Percentiles rank a stretch among this genome's conserved stretches.
Evolutionary conservation across 164 flowering plant species (phyloP).

Genomic region (Aristolochia contorta): DNA sequence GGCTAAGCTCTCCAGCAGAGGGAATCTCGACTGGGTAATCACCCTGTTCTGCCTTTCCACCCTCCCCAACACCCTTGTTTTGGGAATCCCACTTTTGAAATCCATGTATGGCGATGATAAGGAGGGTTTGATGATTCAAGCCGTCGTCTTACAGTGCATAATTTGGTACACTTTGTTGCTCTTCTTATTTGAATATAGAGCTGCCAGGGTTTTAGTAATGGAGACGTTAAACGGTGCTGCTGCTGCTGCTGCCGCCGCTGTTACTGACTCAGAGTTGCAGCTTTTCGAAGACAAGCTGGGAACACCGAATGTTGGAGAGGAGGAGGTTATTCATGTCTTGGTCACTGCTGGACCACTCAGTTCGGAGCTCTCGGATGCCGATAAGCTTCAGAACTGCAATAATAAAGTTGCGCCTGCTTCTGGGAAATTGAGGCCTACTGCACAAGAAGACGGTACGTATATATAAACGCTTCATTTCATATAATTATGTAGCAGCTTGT

Average conservation of each 20-base stretch:
- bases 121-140: conserved; percentile 25
- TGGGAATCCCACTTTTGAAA: conserved; percentile 33
- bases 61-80: conserved; percentile 34
- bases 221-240: conserved; percentile 5
- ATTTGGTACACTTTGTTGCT: conserved; percentile 30
- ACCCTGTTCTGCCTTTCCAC: conserved; percentile 32
- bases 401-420: conserved; percentile 18
- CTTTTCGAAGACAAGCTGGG: background rate
- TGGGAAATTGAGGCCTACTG: conserved; percentile 4
- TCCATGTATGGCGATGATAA: conserved; percentile 32
- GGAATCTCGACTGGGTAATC: conserved; percentile 29
- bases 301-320: conserved; percentile 1
- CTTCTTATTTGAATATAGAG: conserved; percentile 33
- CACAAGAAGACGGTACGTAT: conserved; percentile 16
- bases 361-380: conserved; percentile 7
- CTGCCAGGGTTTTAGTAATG: conserved; percentile 18
- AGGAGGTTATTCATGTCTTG: conserved; percentile 14
- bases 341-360: conserved; percentile 8
- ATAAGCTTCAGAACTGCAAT: conserved; percentile 7
- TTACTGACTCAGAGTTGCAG: background rate
- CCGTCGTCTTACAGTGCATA: conserved; percentile 28
- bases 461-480: conserved; percentile 17
- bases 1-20: conserved; percentile 18
- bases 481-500: no score
- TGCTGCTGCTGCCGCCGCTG: no score